Percentiles rank a stretch among this genome's conserved stretches.
These are phyloP conservation scores for Pythium sp. DNA, from an alignment of 352 stramenopile genomes.

Conservation along the genomic window DNA sequence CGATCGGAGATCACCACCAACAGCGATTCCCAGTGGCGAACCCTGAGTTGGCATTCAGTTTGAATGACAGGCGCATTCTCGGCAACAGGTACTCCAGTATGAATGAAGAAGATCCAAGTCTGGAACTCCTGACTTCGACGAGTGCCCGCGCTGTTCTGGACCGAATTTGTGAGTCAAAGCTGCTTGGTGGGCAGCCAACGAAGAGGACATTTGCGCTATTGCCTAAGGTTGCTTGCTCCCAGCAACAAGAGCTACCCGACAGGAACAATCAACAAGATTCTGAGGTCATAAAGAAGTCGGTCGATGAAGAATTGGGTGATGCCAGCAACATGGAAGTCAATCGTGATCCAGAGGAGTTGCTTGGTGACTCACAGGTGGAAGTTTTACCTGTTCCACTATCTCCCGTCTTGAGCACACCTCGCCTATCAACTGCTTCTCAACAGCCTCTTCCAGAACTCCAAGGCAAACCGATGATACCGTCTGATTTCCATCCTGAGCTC, in stretches of 20 bases:
- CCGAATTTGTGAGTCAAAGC: conserved; percentile 42
- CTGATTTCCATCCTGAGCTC: not conserved
- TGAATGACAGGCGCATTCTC: not conserved
- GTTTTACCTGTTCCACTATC: not conserved
- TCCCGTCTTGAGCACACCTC: not conserved
- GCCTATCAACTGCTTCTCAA: not conserved
- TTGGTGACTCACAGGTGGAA: not conserved
- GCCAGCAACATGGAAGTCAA: not conserved
- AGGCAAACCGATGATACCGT: not conserved
- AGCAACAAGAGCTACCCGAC: not conserved
- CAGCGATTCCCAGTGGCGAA: not conserved
- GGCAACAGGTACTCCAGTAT: not conserved
- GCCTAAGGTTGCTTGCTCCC: not conserved
- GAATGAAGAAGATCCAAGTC: not conserved
- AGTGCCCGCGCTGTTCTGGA: conserved; percentile 28
- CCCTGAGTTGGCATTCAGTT: not conserved
- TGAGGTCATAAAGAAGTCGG: not conserved
- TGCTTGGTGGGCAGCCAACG: conserved; percentile 10
- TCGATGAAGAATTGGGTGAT: not conserved
- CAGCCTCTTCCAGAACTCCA: not conserved
- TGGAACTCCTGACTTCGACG: conserved; percentile 4
- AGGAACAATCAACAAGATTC: not conserved
- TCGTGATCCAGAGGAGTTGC: not conserved
- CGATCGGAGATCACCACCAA: not conserved
- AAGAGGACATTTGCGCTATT: not conserved